phyloP scores from a whole-genome alignment of 805 yeast genomes.

The Saccharomyces kudriavzevii region DNA sequence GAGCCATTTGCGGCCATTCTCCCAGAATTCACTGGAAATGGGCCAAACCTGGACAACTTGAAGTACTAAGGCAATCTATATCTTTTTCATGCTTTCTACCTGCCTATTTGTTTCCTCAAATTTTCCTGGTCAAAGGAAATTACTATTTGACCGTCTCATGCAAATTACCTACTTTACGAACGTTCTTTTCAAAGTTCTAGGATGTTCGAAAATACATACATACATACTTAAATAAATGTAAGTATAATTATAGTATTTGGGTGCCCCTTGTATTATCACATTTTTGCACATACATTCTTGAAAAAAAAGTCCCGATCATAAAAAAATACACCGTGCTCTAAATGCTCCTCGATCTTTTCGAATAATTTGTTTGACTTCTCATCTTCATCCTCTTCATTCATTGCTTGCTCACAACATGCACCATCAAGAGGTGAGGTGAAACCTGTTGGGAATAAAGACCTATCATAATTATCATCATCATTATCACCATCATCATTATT shows the following conservation, averaged over 20 bases:
- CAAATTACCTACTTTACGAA: neutral
- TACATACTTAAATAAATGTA: neutral
- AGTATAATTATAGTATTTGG: neutral
- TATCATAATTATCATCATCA: neutral
- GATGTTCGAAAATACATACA: neutral
- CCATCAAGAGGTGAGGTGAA: neutral
- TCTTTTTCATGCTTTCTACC: neutral
- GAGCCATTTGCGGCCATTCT: slow-evolving; percentile 20
- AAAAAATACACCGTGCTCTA: neutral
- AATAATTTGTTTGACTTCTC: neutral
- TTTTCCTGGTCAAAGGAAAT: neutral
- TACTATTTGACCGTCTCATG: neutral
- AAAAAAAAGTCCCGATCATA: neutral
- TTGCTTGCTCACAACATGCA: neutral
- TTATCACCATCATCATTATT: neutral
- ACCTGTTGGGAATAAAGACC: neutral
- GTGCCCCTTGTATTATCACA: neutral
- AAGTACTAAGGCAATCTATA: neutral
- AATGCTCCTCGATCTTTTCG: neutral
- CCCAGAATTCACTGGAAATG: slow-evolving; percentile 26
- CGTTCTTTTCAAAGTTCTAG: neutral
- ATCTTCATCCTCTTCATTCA: neutral
- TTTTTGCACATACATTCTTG: neutral
- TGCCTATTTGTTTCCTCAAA: neutral
- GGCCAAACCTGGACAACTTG: neutral